A percentile compares a stretch with the other conserved stretches of the same genome.
Evolutionary conservation across 768 basidiomycete species (phyloP).

Genomic region (Rhizopogon vesiculosus): DNA sequence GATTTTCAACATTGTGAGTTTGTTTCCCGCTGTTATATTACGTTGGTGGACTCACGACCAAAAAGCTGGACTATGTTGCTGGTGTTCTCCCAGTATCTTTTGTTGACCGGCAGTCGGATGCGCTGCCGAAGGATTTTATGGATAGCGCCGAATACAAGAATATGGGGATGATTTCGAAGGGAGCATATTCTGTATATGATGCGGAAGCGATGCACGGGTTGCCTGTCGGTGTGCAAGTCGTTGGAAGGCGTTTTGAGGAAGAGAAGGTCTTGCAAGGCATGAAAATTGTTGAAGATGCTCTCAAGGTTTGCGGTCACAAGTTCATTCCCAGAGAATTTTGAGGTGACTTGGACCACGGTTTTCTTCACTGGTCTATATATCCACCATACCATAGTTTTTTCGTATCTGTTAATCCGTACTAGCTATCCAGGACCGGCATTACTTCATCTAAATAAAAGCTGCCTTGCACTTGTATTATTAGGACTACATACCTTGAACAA

Average conservation of each 20-base stretch:
- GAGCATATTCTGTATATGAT: conserved; percentile 51
- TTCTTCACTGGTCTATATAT: not conserved
- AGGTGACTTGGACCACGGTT: too few species aligned
- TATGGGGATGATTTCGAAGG: conserved; percentile 40
- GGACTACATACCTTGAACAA: not conserved
- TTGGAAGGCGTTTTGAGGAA: conserved; percentile 61
- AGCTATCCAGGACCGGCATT: too few species aligned
- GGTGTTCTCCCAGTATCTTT: conserved; percentile 58
- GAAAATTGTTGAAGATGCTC: conserved; percentile 45
- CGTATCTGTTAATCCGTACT: not conserved
- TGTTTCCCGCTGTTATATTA: not conserved
- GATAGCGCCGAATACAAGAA: conserved; percentile 18
- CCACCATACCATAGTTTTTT: not conserved
- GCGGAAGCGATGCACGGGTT: conserved; percentile 61
- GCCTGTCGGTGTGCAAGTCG: conserved; percentile 63
- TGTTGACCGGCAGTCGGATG: conserved; percentile 42
- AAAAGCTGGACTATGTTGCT: conserved; percentile 50
- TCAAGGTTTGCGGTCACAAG: conserved; percentile 15
- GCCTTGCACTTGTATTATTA: not conserved
- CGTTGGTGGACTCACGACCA: not conserved
- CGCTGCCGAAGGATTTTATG: conserved; percentile 27
- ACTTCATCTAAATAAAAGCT: too few species aligned
- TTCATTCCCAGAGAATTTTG: conserved; percentile 20
- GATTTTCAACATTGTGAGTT: conserved; percentile 41
- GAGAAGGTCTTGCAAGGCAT: conserved; percentile 71